Percentiles rank a stretch among this genome's conserved stretches.
phyloP scores from a whole-genome alignment of 768 basidiomycete species.

The Mycena maculata region DNA sequence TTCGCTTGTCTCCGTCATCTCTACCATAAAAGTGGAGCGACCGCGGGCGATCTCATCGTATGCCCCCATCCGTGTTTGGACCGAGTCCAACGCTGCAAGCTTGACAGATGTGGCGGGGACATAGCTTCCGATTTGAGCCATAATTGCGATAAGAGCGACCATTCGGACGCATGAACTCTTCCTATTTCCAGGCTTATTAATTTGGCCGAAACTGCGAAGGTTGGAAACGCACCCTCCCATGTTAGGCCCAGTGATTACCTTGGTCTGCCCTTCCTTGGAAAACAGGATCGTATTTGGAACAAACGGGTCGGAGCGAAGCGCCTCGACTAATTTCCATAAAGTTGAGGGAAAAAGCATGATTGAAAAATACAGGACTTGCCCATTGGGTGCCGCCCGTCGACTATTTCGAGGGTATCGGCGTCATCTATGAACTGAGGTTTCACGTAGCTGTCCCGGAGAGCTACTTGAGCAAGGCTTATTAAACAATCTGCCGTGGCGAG shows the following conservation, averaged over 20 bases:
- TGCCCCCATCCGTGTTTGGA: slow-evolving; percentile 93
- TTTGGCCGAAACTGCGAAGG: background rate
- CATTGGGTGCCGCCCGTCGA: slow-evolving; percentile 93
- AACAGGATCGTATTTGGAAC: slow-evolving; percentile 78
- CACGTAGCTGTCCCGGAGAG: slow-evolving; percentile 79
- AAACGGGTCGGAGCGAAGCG: slow-evolving; percentile 80
- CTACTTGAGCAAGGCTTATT: slow-evolving; percentile 83
- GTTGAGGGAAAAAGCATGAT: background rate
- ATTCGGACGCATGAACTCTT: slow-evolving; percentile 89
- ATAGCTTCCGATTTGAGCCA: slow-evolving; percentile 95
- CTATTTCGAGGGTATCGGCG: slow-evolving; percentile 71
- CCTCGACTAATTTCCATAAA: slow-evolving; percentile 61
- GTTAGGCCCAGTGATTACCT: slow-evolving; percentile 87
- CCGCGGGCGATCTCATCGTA: slow-evolving; percentile 89
- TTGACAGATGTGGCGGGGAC: slow-evolving; percentile 84
- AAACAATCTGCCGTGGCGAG: slow-evolving; percentile 90
- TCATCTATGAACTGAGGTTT: slow-evolving; percentile 81
- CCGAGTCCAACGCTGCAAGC: slow-evolving; percentile 73
- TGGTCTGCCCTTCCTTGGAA: slow-evolving; percentile 67
- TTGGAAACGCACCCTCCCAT: slow-evolving; percentile 72
- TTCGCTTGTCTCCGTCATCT: slow-evolving; percentile 93
- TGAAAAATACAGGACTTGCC: slow-evolving; percentile 32
- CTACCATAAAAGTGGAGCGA: slow-evolving; percentile 97
- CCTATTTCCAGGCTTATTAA: slow-evolving; percentile 51
- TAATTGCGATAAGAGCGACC: slow-evolving; percentile 79